phyloP scores from a whole-genome alignment of 306 rosid genomes.

The Pyrus betulifolia region DNA sequence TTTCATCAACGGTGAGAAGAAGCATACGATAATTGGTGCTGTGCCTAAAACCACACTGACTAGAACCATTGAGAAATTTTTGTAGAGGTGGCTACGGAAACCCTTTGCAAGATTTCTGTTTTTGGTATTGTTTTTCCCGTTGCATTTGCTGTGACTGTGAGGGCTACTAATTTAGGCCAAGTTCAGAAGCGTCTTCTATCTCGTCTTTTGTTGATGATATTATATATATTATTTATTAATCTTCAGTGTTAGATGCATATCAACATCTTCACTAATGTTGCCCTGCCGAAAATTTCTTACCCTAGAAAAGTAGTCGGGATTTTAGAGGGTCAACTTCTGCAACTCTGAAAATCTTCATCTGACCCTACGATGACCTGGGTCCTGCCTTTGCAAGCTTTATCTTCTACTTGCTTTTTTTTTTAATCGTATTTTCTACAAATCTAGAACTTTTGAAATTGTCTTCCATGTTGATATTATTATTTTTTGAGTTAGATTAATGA shows the following conservation, averaged over 20 bases:
- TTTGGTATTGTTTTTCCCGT: background rate
- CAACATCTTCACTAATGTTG: background rate
- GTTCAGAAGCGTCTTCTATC: background rate
- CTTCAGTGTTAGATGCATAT: background rate
- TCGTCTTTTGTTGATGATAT: background rate
- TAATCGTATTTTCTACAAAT: background rate
- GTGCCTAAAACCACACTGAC: constrained; percentile 70
- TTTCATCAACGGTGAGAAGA: constrained; percentile 76
- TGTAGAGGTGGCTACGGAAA: constrained; percentile 33
- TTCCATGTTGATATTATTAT: background rate
- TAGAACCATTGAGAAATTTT: constrained; percentile 66
- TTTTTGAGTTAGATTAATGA: background rate
- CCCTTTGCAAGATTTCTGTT: constrained; percentile 5
- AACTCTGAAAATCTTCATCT: background rate
- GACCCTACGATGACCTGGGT: background rate
- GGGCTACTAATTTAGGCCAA: background rate
- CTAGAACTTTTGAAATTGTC: background rate
- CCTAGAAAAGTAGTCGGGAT: background rate
- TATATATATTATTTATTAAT: background rate
- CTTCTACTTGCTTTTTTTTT: background rate
- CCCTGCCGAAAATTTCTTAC: background rate
- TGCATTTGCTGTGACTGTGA: background rate
- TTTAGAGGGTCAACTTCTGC: background rate
- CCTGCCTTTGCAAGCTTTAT: background rate
- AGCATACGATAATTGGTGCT: constrained; percentile 65